These are phyloP conservation scores for Stropharia rugosoannulata DNA, from an alignment of 768 basidiomycete species.

Conservation along the genomic window DNA sequence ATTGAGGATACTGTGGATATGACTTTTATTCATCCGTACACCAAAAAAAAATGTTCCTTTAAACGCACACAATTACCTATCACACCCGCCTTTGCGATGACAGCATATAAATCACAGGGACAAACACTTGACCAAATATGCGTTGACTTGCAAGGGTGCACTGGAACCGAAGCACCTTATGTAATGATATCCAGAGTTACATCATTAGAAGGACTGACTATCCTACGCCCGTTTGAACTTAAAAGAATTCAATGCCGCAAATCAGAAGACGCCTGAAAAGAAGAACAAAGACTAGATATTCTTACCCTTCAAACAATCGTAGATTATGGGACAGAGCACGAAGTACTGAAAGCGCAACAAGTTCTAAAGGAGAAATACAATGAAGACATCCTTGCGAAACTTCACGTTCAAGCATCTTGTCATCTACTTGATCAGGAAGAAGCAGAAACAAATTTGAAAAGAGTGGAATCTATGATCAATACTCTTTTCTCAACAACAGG, in stretches of 20 bases:
- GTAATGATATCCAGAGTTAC: constrained; percentile 39
- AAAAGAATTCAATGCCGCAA: constrained; percentile 9
- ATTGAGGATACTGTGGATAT: constrained; percentile 21
- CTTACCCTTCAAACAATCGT: no score
- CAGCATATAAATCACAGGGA: constrained; percentile 40
- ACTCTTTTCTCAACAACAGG: no score
- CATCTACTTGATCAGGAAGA: no score
- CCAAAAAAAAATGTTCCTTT: constrained; percentile 15
- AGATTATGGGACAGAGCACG: no score
- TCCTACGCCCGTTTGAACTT: constrained; percentile 21
- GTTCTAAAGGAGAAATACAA: no score
- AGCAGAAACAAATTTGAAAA: no score
- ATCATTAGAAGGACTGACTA: constrained; percentile 25
- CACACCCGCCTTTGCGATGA: constrained; percentile 36
- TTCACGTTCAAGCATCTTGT: no score
- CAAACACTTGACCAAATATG: constrained; percentile 28
- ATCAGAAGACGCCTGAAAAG: constrained; percentile 17
- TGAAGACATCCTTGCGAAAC: no score
- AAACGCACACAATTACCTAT: constrained; percentile 34
- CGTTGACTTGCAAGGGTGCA: constrained; percentile 30
- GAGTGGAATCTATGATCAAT: no score
- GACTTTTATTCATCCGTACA: constrained; percentile 19
- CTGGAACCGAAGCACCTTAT: constrained; percentile 34
- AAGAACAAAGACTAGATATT: no score
- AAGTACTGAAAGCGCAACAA: no score